phyloP scores from a whole-genome alignment of 495 filamentous ascomycete species.

The Penicillium atrosanguineum region DNA sequence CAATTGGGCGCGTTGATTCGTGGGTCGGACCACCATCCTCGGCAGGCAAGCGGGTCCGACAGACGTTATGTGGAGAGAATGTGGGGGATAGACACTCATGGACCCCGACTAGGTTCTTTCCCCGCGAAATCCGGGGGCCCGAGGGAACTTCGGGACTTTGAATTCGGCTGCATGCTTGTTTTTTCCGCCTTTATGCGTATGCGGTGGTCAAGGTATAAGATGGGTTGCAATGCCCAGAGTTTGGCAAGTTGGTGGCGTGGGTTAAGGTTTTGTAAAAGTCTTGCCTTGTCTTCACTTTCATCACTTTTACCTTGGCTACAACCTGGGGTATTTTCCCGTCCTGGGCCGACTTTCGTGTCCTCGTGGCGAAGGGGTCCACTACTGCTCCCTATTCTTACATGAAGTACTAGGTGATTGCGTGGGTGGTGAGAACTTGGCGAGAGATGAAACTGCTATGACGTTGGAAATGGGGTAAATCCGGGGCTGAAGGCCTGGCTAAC shows the following conservation, averaged over 20 bases:
- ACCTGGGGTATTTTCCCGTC: not conserved
- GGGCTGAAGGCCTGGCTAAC: too few species aligned
- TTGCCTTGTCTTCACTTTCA: too few species aligned
- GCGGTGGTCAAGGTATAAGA: slow-evolving; percentile 1
- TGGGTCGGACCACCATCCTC: not conserved
- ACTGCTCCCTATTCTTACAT: not conserved
- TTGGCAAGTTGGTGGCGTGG: slow-evolving; percentile 4
- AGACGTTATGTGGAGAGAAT: slow-evolving; percentile 8
- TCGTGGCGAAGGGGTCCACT: not conserved
- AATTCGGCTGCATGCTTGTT: slow-evolving; percentile 6
- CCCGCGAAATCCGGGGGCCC: slow-evolving; percentile 6
- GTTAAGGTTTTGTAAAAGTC: slow-evolving; percentile 5
- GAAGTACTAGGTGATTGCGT: not conserved
- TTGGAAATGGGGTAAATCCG: not conserved
- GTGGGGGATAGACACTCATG: slow-evolving; percentile 7
- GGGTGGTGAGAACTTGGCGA: too few species aligned
- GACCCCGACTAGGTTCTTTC: slow-evolving; percentile 1
- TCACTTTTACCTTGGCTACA: not conserved
- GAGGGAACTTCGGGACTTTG: not conserved
- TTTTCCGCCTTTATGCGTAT: slow-evolving; percentile 1
- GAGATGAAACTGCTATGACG: not conserved
- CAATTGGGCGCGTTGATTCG: slow-evolving; percentile 4
- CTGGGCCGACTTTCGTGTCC: not conserved
- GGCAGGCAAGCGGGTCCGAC: slow-evolving; percentile 9
- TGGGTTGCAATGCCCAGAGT: slow-evolving; percentile 2